A percentile compares a stretch with the other conserved stretches of the same genome.
Evolutionary conservation across 2,329 filamentous ascomycete species (phyloP).

Genomic region (Phoma sp.): DNA sequence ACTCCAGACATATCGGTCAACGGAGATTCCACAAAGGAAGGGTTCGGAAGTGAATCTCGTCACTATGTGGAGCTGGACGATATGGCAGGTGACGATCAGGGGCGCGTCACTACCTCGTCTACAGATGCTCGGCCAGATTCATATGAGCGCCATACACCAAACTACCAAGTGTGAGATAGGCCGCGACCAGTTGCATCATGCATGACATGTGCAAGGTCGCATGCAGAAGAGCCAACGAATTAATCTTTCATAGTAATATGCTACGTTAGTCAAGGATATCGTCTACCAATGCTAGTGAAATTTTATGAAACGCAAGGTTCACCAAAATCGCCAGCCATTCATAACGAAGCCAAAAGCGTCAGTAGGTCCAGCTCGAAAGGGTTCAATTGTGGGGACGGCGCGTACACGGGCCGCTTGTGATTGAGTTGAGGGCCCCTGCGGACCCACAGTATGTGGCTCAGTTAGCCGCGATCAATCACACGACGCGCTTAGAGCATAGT

Average conservation of each 20-base stretch:
- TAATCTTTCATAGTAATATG: not conserved
- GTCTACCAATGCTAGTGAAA: not conserved
- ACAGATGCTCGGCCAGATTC: not conserved
- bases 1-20: not conserved
- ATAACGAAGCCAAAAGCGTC: not conserved
- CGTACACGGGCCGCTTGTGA: not conserved
- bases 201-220: not conserved
- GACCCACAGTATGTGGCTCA: not conserved
- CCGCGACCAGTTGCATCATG: not conserved
- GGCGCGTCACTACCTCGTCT: slow-evolving; percentile 1
- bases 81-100: not conserved
- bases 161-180: not conserved
- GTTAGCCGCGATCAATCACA: not conserved
- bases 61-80: slow-evolving; percentile 2
- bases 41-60: not conserved
- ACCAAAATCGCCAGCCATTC: not conserved
- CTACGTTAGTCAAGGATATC: not conserved
- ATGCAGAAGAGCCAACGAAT: not conserved
- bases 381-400: not conserved
- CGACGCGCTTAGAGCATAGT: not conserved
- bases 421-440: not conserved
- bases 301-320: not conserved
- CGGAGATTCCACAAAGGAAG: not conserved
- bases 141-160: not conserved
- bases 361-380: too few relatives aligned